phyloP scores from a whole-genome alignment of 768 basidiomycete species.

The Auricularia auricula-judae region DNA sequence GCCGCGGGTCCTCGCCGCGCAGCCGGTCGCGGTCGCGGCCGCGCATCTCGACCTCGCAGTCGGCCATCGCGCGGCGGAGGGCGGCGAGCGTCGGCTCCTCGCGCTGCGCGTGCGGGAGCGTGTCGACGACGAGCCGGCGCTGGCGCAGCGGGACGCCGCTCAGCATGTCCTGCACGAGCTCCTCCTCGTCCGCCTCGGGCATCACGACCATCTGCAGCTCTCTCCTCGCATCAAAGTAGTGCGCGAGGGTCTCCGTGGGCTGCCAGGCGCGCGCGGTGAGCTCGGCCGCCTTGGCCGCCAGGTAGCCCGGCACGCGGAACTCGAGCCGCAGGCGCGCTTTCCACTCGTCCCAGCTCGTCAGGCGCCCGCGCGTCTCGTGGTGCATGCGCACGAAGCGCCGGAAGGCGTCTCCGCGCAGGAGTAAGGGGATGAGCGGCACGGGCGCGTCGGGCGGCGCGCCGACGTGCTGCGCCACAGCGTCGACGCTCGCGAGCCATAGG shows the following conservation, averaged over 20 bases:
- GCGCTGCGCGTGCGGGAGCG: not conserved
- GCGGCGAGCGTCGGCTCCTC: not conserved
- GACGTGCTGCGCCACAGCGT: not conserved
- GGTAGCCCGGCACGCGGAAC: not conserved
- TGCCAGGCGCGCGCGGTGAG: not conserved
- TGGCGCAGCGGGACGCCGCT: not conserved
- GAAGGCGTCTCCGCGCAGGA: not conserved
- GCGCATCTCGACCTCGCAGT: not conserved
- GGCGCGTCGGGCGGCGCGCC: not conserved
- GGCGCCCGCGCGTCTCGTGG: not conserved
- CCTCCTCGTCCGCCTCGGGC: not conserved
- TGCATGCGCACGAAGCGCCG: not conserved
- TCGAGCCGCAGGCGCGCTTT: not conserved
- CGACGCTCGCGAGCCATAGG: not conserved
- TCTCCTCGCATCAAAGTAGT: not conserved
- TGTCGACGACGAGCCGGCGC: not conserved
- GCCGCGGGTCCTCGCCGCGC: not conserved
- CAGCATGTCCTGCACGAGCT: not conserved
- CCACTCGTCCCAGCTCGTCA: not conserved
- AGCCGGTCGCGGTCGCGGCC: not conserved
- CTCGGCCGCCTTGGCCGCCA: not conserved
- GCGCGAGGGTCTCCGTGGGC: not conserved
- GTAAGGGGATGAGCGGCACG: not conserved
- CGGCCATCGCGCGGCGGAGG: not conserved
- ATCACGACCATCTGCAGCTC: not conserved